Percentiles rank a stretch among this genome's conserved stretches.
phyloP scores from a whole-genome alignment of 2,329 filamentous ascomycete genomes.

The Arthroderma uncinatum region DNA sequence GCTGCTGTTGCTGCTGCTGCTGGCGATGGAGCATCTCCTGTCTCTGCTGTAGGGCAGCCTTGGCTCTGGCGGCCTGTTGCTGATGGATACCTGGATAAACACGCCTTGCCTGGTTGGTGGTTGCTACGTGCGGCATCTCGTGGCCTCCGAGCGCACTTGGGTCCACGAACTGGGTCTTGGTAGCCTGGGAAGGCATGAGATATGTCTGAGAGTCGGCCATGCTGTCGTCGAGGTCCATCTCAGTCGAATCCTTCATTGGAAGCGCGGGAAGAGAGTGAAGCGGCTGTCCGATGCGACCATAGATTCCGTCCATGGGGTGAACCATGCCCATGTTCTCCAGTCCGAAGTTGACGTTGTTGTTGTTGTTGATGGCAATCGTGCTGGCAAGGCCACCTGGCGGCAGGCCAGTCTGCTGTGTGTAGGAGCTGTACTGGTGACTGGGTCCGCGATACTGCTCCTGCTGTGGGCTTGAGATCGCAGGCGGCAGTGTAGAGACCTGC shows the following conservation, averaged over 20 bases:
- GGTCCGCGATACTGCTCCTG: conserved; percentile 47
- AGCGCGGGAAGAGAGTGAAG: not conserved
- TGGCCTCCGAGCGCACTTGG: conserved; percentile 59
- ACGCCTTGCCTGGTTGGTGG: conserved; percentile 52
- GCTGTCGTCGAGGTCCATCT: conserved; percentile 56
- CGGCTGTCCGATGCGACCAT: not conserved
- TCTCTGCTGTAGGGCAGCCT: conserved; percentile 58
- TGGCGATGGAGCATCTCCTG: conserved; percentile 50
- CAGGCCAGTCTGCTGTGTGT: conserved; percentile 90
- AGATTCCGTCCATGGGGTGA: conserved; percentile 1
- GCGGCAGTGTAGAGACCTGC: conserved; percentile 23
- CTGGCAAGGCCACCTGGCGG: conserved; percentile 72
- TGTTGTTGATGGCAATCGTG: conserved; percentile 66
- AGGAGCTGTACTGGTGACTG: conserved; percentile 88
- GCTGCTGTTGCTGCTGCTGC: conserved; percentile 31
- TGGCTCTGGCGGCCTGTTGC: conserved; percentile 68
- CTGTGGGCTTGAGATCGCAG: conserved; percentile 40
- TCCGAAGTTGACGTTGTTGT: conserved; percentile 32
- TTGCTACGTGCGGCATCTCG: conserved; percentile 40
- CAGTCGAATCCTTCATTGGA: conserved; percentile 50
- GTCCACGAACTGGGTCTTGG: conserved; percentile 52
- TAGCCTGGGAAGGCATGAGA: conserved; percentile 19
- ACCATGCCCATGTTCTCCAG: conserved; percentile 18
- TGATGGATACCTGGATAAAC: conserved; percentile 92
- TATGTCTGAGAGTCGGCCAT: conserved; percentile 46